phyloP scores from a whole-genome alignment of 2,329 filamentous ascomycete species.

The Claviceps fusiformis region DNA sequence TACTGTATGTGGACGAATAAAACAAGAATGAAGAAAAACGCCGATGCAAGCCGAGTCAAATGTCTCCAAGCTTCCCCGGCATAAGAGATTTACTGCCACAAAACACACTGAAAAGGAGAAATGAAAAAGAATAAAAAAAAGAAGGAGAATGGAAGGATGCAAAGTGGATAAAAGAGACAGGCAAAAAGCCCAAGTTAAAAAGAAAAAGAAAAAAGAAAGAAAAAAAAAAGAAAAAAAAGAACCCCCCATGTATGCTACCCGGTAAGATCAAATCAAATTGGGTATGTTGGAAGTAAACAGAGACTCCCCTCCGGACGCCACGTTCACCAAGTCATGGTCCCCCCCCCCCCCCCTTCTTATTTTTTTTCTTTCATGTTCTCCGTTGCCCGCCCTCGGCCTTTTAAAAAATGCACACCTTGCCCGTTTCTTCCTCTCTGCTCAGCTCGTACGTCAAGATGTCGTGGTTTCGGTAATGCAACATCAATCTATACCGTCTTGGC shows the following conservation, averaged over 20 bases:
- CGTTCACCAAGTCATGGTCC: background rate
- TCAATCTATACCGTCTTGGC: slow-evolving; percentile 46
- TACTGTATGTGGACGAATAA: no score
- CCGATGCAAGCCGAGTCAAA: no score
- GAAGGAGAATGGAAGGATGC: no score
- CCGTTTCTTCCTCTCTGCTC: slow-evolving; percentile 26
- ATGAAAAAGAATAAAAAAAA: no score
- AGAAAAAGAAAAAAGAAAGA: background rate
- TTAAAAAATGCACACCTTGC: slow-evolving; percentile 23
- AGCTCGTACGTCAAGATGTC: slow-evolving; percentile 59
- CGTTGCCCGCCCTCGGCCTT: background rate
- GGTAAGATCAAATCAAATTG: background rate
- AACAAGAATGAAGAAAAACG: no score
- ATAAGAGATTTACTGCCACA: no score
- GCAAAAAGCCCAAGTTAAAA: background rate
- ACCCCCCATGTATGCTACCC: background rate
- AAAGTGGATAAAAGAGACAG: no score
- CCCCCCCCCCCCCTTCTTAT: no score
- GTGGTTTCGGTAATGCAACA: slow-evolving; percentile 61
- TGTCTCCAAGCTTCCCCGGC: no score
- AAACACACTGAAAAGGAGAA: no score
- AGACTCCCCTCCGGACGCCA: background rate
- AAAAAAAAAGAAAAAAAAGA: background rate
- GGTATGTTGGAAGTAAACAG: background rate
- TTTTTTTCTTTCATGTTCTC: no score